These are phyloP conservation scores for Aureobasidium sp. DNA, from an alignment of 2,329 filamentous ascomycete genomes.

Conservation along the genomic window DNA sequence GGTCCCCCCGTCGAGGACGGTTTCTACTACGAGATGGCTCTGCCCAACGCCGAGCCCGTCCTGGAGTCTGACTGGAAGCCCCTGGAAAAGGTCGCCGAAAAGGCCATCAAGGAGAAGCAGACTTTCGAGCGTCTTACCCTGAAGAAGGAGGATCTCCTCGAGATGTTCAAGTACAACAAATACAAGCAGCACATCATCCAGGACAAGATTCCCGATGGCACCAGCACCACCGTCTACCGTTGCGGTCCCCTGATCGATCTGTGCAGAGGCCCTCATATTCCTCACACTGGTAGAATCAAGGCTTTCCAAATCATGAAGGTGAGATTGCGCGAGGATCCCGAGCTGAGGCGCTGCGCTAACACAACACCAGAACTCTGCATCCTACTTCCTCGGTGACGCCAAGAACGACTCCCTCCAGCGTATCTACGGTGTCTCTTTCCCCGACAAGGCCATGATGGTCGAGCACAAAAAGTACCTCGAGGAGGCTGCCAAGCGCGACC, in stretches of 20 bases:
- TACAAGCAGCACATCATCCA: constrained; percentile 98
- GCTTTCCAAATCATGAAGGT: constrained; percentile 86
- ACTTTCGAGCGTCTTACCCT: constrained; percentile 84
- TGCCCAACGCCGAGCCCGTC: constrained; percentile 64
- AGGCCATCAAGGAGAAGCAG: constrained; percentile 94
- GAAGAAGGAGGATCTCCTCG: constrained; percentile 82
- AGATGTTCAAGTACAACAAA: constrained; percentile 97
- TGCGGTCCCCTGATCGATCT: constrained; percentile 92
- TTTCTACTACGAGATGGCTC: constrained; percentile 96
- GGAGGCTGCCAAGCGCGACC: constrained; percentile 96
- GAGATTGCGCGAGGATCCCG: too few species aligned
- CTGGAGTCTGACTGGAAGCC: constrained; percentile 74
- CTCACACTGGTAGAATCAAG: constrained; percentile 89
- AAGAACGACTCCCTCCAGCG: constrained; percentile 92
- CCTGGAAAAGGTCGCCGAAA: constrained; percentile 70
- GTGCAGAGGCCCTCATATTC: constrained; percentile 90
- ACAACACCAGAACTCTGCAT: constrained; percentile 55
- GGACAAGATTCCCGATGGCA: constrained; percentile 81
- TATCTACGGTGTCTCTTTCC: constrained; percentile 94
- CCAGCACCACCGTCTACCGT: constrained; percentile 87
- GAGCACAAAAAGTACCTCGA: constrained; percentile 93
- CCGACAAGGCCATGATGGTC: constrained; percentile 89
- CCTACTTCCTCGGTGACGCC: constrained; percentile 91
- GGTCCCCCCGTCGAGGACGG: constrained; percentile 86
- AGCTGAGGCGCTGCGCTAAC: too few species aligned